phyloP scores from a whole-genome alignment of 495 filamentous ascomycete genomes.

The Apiosordaria backusii region DNA sequence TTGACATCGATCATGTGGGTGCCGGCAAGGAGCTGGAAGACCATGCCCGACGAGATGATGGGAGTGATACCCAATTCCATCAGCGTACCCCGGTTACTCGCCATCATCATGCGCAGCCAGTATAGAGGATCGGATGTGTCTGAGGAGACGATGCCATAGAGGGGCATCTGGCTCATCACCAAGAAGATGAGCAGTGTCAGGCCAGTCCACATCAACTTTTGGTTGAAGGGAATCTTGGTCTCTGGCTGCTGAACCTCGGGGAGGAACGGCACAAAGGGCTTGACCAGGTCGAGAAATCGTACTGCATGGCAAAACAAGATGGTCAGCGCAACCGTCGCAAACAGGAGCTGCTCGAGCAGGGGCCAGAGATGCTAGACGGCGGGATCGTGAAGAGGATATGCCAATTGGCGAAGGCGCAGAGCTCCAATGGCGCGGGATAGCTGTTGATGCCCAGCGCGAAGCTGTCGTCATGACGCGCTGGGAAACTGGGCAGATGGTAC shows the following conservation, averaged over 20 bases:
- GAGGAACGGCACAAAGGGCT: conserved; percentile 97
- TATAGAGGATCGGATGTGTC: conserved; percentile 97
- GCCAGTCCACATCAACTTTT: conserved; percentile 99
- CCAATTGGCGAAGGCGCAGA: not conserved
- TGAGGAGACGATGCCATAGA: conserved; percentile 93
- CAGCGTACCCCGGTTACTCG: conserved; percentile 95
- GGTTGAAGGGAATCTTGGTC: conserved; percentile 95
- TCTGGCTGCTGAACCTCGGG: conserved; percentile 98
- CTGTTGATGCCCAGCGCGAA: not conserved
- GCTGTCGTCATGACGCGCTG: conserved; percentile 1
- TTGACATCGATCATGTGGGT: conserved; percentile 99
- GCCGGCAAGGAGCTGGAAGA: conserved; percentile 98
- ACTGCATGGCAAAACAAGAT: conserved; percentile 52
- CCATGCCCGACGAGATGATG: conserved; percentile 99
- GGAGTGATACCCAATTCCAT: conserved; percentile 99
- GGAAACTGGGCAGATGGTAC: conserved; percentile 24
- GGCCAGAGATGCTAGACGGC: not conserved
- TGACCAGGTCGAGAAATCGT: conserved; percentile 98
- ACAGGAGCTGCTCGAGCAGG: conserved; percentile 1
- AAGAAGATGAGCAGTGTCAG: conserved; percentile 96
- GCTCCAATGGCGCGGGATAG: not conserved
- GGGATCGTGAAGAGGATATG: not conserved
- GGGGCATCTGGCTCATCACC: conserved; percentile 99
- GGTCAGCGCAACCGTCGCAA: conserved; percentile 32
- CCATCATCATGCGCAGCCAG: conserved; percentile 99